Evolutionary conservation across 1,139 yeast genomes (phyloP), one percentile per base, ranked within the genome.

Genomic region (Saccharomyces hybrid): DNA sequence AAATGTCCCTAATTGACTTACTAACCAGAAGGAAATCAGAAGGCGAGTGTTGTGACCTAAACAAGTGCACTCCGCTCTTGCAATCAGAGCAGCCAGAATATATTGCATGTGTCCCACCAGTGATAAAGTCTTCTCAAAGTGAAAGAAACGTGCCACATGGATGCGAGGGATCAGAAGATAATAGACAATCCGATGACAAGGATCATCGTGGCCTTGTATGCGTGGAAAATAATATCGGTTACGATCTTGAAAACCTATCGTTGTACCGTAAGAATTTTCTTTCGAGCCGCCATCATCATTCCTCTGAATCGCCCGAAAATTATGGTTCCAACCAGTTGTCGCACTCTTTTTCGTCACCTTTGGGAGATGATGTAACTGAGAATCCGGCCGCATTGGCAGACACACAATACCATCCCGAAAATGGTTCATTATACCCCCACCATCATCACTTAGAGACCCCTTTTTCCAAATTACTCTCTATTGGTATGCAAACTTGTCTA

Each of bases 401-500:
- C 5, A 26, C 46, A 9, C 49, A 51, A 26, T 14, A 27, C 11
- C 48, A 38, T 16, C 9, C 34, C 2, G 47, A 47, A 9, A 28
- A 47, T n/a, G 44, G 28, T 13, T 28, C 48, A 11, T 11, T 50
- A 8, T n/a, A 56, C 44, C 80, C 76, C 59, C 96, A 88, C 61
- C 96, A 87, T 65, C 96, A 88, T 65, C 91, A 87, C 64, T 78
- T 88, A 11, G 83, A 82, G 53, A 84, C 96, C 0, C 89, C 95
- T 1, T 73, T 85, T 16, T 85, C 96, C 0, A 79, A 89, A 56
- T 73, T 93, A 23, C 72, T 91, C 28, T 81, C 96, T 13, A 89
- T 93, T 55, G 97, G 97, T 4, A 70, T 91, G 29, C 97, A 93
- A 70, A 93, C 98, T 0, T 84, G 95, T 3, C 70, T 91, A 53